phyloP scores from a whole-genome alignment of 495 filamentous ascomycete species.

The Lasiosphaeria ovina region DNA sequence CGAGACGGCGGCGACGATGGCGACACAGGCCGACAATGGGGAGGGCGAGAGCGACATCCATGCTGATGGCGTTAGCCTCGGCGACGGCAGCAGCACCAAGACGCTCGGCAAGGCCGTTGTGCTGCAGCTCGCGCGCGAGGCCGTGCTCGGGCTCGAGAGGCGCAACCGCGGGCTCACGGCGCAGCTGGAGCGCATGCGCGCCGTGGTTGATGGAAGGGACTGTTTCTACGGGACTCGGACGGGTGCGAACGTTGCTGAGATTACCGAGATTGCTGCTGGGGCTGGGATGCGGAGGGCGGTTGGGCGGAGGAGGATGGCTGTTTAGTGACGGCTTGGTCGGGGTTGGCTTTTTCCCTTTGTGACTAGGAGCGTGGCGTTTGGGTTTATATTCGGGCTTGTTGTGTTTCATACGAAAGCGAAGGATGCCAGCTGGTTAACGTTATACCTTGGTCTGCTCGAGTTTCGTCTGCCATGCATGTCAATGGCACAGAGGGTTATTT shows the following conservation, averaged over 20 bases:
- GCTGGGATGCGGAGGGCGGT: background rate
- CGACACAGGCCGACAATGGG: background rate
- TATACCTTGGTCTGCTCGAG: too few species aligned
- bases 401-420: too few species aligned
- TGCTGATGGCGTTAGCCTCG: constrained; percentile 2
- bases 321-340: background rate
- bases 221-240: too few species aligned
- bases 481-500: too few species aligned
- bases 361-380: too few species aligned
- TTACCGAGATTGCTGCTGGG: background rate
- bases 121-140: constrained; percentile 8
- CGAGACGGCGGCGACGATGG: background rate
- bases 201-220: background rate
- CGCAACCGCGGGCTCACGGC: background rate
- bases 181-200: background rate
- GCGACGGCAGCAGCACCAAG: constrained; percentile 1
- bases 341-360: too few species aligned
- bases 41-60: background rate
- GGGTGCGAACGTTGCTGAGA: background rate
- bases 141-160: constrained; percentile 3
- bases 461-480: too few species aligned
- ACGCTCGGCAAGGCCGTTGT: constrained; percentile 16
- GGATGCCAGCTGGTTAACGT: too few species aligned
- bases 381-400: too few species aligned
- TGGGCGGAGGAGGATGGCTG: background rate